Percentiles rank a stretch among this genome's conserved stretches.
Evolutionary conservation across 768 basidiomycete species (phyloP).

Genomic region (Termitomyces sp.): DNA sequence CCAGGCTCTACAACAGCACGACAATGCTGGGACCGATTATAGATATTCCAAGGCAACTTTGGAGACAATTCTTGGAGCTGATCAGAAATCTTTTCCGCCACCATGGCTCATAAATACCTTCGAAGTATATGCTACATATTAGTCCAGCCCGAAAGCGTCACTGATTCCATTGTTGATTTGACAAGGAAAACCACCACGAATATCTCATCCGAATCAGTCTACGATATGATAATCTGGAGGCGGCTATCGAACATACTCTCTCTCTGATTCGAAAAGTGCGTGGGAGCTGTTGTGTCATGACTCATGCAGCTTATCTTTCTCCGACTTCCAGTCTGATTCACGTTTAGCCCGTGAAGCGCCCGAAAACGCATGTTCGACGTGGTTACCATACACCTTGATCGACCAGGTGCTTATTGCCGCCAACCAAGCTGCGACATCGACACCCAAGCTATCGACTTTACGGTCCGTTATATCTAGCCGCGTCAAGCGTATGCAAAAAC

Average conservation of each 20-base stretch:
- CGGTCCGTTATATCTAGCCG: conserved; percentile 56
- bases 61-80: conserved; percentile 68
- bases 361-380: conserved; percentile 55
- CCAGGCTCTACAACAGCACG: conserved; percentile 71
- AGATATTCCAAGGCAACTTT: conserved; percentile 72
- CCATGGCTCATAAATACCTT: conserved; percentile 79
- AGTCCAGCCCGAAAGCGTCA: not conserved
- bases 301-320: conserved; percentile 7
- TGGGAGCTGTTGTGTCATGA: not conserved
- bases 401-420: conserved; percentile 76
- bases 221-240: conserved; percentile 72
- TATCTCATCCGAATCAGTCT: conserved; percentile 76
- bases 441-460: conserved; percentile 44
- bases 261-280: conserved; percentile 68
- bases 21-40: conserved; percentile 63
- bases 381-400: conserved; percentile 80
- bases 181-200: conserved; percentile 70
- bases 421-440: conserved; percentile 39
- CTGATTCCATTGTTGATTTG: conserved; percentile 4
- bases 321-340: conserved; percentile 39
- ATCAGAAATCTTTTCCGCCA: conserved; percentile 59
- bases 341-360: conserved; percentile 45
- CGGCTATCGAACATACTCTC: conserved; percentile 69
- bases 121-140: conserved; percentile 39
- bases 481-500: conserved; percentile 64